Evolutionary conservation across 2,329 filamentous ascomycete species (phyloP), one percentile per base, ranked within the genome.

Genomic region (Apiospora saccharicola): DNA sequence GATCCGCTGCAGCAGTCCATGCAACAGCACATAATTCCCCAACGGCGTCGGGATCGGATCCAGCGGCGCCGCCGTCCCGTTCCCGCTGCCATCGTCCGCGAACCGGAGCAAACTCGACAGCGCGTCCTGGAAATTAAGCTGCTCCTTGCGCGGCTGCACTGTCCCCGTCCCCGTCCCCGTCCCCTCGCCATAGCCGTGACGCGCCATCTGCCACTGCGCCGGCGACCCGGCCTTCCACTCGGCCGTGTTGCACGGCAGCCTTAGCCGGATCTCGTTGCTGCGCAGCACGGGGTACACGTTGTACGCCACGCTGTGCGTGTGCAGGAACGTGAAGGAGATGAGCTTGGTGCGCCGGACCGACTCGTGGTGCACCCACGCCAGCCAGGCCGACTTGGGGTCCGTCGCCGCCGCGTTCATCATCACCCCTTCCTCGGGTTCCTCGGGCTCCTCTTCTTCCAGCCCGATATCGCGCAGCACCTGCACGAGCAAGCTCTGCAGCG

Each of bases 241-340:
- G 3, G 76, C 78, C 3, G 82, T 83, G 0, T 78, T 79, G 51
- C 78, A 83, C 0, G 82, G 82, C 1, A 83, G 72, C 8, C 81
- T 72, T 1, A 83, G 77, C 7, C 78, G 76, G 0, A 83, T 75
- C 72, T 83, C 82, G 61, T 81, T 83, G 43, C 79, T 83, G 0
- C 81, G 78, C 7, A 83, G 74, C 0, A 79, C 78, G 0, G 82
- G 82, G 43, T 82, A 83, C 2, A 81, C 77, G 30, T 83, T 81
- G 72, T 83, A 83, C 2, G 82, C 82, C 10, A 83, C 79, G 69
- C 80, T 83, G 71, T 83, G 81, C 0, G 79, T 82, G 67, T 83
- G 81, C 4, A 83, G 75, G 69, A 83, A 83, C 0, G 81, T 81
- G 44, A 83, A 83, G 0, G 81, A 80, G 4, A 83, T 82, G 2